These are phyloP conservation scores for Trichoderma simmonsii DNA, from an alignment of 2,329 filamentous ascomycete species.

Conservation along the genomic window DNA sequence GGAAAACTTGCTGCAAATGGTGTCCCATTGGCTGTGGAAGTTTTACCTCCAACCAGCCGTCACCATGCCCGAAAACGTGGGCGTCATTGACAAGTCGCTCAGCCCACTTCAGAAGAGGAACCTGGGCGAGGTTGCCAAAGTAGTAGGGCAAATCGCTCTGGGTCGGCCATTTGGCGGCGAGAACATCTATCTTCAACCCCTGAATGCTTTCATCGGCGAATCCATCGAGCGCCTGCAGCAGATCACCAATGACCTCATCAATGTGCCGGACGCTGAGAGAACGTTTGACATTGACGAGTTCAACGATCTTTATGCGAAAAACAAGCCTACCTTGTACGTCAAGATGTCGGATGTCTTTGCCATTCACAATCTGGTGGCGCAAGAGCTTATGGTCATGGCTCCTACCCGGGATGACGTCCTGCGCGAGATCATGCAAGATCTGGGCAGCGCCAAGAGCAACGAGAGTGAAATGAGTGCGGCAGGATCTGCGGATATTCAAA, in stretches of 20 bases:
- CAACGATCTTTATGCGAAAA: slow-evolving; percentile 94
- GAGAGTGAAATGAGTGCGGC: slow-evolving; percentile 89
- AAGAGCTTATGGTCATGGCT: slow-evolving; percentile 74
- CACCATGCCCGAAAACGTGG: slow-evolving; percentile 85
- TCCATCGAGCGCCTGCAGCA: slow-evolving; percentile 75
- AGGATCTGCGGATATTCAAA: slow-evolving; percentile 82
- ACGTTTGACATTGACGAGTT: slow-evolving; percentile 99
- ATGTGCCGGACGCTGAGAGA: slow-evolving; percentile 79
- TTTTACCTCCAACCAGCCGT: slow-evolving; percentile 90
- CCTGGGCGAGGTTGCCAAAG: slow-evolving; percentile 83
- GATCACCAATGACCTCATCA: slow-evolving; percentile 74
- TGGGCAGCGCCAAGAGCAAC: slow-evolving; percentile 94
- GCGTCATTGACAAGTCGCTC: slow-evolving; percentile 84
- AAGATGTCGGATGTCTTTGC: slow-evolving; percentile 98
- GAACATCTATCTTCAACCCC: slow-evolving; percentile 90
- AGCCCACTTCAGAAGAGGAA: slow-evolving; percentile 93
- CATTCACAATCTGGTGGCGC: slow-evolving; percentile 82
- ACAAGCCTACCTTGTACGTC: slow-evolving; percentile 97
- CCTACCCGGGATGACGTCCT: slow-evolving; percentile 80
- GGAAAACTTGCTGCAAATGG: slow-evolving; percentile 74
- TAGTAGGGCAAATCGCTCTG: slow-evolving; percentile 83
- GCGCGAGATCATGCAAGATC: slow-evolving; percentile 85
- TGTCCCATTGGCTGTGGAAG: slow-evolving; percentile 90
- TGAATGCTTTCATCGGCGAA: slow-evolving; percentile 87
- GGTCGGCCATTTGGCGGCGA: slow-evolving; percentile 89